Conservation (phyloP, 345 rosid genomes). For the Eucalyptus erythrocorys region DNA sequence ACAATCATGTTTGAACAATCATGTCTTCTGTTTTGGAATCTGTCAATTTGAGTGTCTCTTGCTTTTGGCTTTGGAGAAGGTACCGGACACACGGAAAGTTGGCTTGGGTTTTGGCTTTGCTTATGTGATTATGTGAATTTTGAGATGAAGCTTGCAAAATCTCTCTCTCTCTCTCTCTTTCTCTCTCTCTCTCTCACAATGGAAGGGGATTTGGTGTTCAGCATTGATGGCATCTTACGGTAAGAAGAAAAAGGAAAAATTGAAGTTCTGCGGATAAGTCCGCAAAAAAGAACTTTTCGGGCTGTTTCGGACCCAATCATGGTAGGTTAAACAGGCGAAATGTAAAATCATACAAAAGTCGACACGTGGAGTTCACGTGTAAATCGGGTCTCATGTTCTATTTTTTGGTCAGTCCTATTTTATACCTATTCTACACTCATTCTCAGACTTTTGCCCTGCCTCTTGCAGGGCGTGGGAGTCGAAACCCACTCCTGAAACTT, state of each 20-base stretch:
- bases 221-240: background rate
- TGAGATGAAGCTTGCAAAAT: background rate
- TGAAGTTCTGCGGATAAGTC: background rate
- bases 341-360: too few species aligned
- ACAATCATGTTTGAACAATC: background rate
- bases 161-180: background rate
- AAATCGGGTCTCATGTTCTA: too few species aligned
- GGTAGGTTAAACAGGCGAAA: too few species aligned
- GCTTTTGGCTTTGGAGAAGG: background rate
- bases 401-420: too few species aligned
- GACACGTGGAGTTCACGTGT: too few species aligned
- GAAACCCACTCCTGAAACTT: too few species aligned
- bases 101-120: background rate
- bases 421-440: too few species aligned
- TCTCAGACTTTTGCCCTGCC: too few species aligned
- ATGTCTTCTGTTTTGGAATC: background rate
- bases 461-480: too few species aligned
- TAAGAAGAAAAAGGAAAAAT: background rate
- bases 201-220: background rate
- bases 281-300: background rate
- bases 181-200: background rate
- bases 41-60: background rate
- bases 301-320: background rate
- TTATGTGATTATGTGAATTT: background rate
- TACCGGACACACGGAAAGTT: background rate